These are phyloP conservation scores for Yamadazyma tumulicola DNA, from an alignment of 805 yeast genomes.

Conservation along the genomic window DNA sequence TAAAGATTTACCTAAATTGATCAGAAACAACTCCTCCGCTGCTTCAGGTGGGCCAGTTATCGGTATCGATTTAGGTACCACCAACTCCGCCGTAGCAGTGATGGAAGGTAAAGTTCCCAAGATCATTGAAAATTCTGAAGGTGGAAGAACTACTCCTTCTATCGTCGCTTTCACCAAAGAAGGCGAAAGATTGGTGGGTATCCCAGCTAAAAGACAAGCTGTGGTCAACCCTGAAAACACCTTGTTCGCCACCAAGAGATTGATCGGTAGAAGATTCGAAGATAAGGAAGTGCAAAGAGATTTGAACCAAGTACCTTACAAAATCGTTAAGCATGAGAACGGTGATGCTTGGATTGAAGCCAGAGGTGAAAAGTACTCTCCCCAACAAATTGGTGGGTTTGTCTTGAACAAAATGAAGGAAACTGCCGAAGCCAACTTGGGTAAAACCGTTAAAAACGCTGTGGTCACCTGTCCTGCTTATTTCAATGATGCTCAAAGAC, in stretches of 20 bases:
- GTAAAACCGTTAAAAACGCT: constrained; percentile 84
- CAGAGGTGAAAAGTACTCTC: constrained; percentile 83
- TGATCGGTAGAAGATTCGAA: constrained; percentile 89
- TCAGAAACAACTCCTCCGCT: constrained; percentile 31
- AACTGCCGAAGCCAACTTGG: constrained; percentile 90
- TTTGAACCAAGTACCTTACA: constrained; percentile 82
- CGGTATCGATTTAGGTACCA: constrained; percentile 85
- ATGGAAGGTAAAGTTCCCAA: constrained; percentile 76
- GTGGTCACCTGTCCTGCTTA: constrained; percentile 90
- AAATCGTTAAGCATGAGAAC: constrained; percentile 82
- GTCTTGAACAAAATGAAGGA: constrained; percentile 95
- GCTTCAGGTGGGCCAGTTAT: constrained; percentile 56
- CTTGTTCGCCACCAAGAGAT: constrained; percentile 89
- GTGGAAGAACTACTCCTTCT: constrained; percentile 82
- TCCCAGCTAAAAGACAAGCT: constrained; percentile 94
- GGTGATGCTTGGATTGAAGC: constrained; percentile 98
- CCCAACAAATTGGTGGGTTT: constrained; percentile 94
- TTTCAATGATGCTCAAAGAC: constrained; percentile 89
- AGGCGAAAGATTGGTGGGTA: constrained; percentile 89
- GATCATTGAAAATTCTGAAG: constrained; percentile 76
- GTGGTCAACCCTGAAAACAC: constrained; percentile 93
- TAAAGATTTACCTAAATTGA: constrained; percentile 20
- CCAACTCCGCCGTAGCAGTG: constrained; percentile 85
- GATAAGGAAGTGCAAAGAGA: constrained; percentile 91
- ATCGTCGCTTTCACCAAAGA: constrained; percentile 92